A percentile compares a stretch with the other conserved stretches of the same genome.
phyloP scores from a whole-genome alignment of 768 basidiomycete genomes.

The Mycena capillaripes region DNA sequence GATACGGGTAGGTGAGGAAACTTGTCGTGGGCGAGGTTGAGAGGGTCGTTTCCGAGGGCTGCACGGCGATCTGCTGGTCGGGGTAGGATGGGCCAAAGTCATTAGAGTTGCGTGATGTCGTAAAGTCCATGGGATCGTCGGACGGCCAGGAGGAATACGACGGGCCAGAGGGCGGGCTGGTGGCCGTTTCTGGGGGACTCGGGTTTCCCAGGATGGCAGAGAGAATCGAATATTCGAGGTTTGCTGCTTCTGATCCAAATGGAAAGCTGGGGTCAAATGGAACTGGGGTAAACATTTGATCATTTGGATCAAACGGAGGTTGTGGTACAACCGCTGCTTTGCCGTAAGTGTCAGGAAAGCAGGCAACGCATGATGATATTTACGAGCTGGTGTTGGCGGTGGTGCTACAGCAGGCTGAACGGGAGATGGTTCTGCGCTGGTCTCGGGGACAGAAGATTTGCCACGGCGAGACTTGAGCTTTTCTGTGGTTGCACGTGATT shows the following conservation, averaged over 20 bases:
- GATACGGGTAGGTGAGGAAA: constrained; percentile 64
- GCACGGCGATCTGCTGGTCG: constrained; percentile 53
- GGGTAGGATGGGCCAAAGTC: constrained; percentile 27
- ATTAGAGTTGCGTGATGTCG: constrained; percentile 22
- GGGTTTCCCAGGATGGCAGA: constrained; percentile 90
- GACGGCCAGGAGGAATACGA: constrained; percentile 61
- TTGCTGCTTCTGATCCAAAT: constrained; percentile 92
- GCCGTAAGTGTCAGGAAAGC: constrained; percentile 23
- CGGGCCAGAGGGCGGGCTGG: constrained; percentile 53
- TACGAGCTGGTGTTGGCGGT: constrained; percentile 51
- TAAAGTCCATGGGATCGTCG: constrained; percentile 43
- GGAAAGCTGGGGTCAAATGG: constrained; percentile 73
- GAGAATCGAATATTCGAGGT: constrained; percentile 95
- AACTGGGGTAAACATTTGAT: constrained; percentile 69
- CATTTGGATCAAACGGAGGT: constrained; percentile 62
- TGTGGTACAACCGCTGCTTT: constrained; percentile 27
- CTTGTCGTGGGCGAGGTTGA: constrained; percentile 53
- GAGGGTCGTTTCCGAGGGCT: constrained; percentile 50
- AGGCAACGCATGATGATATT: constrained; percentile 5
- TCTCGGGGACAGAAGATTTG: constrained; percentile 57
- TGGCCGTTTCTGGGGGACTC: constrained; percentile 64
- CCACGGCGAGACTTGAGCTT: constrained; percentile 58
- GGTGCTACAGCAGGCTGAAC: constrained; percentile 37
- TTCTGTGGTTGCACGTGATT: constrained; percentile 60
- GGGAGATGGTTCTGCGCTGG: constrained; percentile 48